Evolutionary conservation across 2,329 filamentous ascomycete genomes (phyloP).

Genomic region (Trichoderma koningii): DNA sequence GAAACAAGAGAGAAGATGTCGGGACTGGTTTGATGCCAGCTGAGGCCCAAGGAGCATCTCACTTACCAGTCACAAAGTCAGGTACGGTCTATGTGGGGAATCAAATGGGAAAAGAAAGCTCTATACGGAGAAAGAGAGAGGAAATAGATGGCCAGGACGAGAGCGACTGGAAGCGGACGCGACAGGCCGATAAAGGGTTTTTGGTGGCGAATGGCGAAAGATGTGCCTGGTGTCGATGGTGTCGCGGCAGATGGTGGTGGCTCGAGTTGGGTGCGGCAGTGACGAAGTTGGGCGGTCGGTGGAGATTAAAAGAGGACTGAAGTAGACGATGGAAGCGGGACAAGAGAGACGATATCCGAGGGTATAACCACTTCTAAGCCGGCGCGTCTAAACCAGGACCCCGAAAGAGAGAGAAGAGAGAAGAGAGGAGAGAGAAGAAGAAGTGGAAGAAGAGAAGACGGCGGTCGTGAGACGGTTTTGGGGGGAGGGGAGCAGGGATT

Average conservation of each 20-base stretch:
- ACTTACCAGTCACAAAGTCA: constrained; percentile 28
- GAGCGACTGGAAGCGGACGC: constrained; percentile 22
- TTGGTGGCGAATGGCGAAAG: constrained; percentile 23
- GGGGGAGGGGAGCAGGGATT: constrained; percentile 27
- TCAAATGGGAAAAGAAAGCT: constrained; percentile 23
- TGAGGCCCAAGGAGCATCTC: constrained; percentile 10
- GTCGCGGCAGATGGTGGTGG: constrained; percentile 18
- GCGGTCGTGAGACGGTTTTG: constrained; percentile 25
- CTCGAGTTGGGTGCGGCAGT: constrained; percentile 24
- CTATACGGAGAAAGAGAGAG: constrained; percentile 17
- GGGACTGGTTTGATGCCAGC: constrained; percentile 7
- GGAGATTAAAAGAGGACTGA: constrained; percentile 31
- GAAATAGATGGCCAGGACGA: constrained; percentile 10
- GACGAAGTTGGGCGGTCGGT: constrained; percentile 24
- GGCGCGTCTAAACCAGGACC: constrained; percentile 44
- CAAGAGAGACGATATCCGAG: constrained; percentile 27
- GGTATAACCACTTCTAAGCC: constrained; percentile 43
- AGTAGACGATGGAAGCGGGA: constrained; percentile 34
- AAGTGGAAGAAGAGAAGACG: constrained; percentile 29
- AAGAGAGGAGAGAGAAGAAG: constrained; percentile 21
- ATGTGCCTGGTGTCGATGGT: constrained; percentile 19
- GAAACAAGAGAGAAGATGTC: background rate
- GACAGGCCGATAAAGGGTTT: constrained; percentile 20
- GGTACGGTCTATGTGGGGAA: constrained; percentile 27
- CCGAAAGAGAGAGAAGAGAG: constrained; percentile 32